Evolutionary conservation across 164 flowering plant species (phyloP), one percentile per base, ranked within the genome.

Genomic region (Buxus sempervirens): DNA sequence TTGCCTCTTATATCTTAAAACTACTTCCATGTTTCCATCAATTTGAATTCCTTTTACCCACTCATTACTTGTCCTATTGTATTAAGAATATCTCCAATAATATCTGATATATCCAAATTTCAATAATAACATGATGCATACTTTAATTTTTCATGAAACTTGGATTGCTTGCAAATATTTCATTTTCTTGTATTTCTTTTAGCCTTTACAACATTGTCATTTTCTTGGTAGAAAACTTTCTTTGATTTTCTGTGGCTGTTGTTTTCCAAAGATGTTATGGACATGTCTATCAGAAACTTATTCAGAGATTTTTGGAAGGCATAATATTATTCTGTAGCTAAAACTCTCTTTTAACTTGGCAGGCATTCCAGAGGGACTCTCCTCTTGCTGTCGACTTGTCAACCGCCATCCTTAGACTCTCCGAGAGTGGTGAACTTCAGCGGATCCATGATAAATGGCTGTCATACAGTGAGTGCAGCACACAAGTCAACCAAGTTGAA

Each of bases 331-430:
- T 7, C 38, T 32, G 5, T 5, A 15, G 19, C 18, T 28, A 51
- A 49, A n/a, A n/a, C n/a, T 26, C 58, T 54, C 54, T 32, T 64
- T 73, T 19, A 13, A 24, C 53, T 45, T 62, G 7, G 59, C 84
- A 90, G 97, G 98, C 91, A 66, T 90, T 93, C 66, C 93, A 86
- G 45, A 82, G 91, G 77, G 97, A 91, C 77, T 91, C 97, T 59
- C 95, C 96, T 65, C 88, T 94, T 18, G 95, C 97, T 12, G 82
- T 85, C 1, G 98, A 94, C 76, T 53, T 94, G 78, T 91, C 98
- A 32, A 94, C 98, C 1, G 90, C 97, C 21, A 84, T 91, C 36
- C 95, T 94, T 54, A 80, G 82, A 65, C 90, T 94, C 14, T 88
- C 97, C n/a, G 98, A 94, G 76, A 86, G 75, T 42, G 97, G 98